These are phyloP conservation scores for Ogataea zsoltii DNA, from an alignment of 805 yeast genomes.

Conservation along the genomic window DNA sequence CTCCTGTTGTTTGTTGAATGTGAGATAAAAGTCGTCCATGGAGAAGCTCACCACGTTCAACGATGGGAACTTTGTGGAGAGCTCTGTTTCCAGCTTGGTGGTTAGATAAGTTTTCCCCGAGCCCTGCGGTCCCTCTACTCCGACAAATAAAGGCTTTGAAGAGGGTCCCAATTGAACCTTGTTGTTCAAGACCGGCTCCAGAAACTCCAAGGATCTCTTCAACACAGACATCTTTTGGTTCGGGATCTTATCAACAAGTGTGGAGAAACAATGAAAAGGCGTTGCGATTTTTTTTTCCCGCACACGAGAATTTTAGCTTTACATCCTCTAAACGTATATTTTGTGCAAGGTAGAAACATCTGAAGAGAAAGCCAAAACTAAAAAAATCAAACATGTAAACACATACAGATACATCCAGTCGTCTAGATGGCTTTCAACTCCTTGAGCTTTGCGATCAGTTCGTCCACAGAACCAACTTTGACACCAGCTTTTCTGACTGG, in stretches of 20 bases:
- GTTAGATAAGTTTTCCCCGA: constrained; percentile 71
- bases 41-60: constrained; percentile 54
- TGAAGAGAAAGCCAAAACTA: too few relatives aligned
- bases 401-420: background rate
- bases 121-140: constrained; percentile 76
- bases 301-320: background rate
- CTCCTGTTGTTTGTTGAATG: constrained; percentile 56
- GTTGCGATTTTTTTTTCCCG: background rate
- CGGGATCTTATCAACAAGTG: background rate
- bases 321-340: constrained; percentile 2
- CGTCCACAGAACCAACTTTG: constrained; percentile 80
- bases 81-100: constrained; percentile 35
- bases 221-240: constrained; percentile 19
- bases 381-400: background rate
- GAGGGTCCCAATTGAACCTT: constrained; percentile 19
- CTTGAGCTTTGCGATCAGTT: constrained; percentile 74
- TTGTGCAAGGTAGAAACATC: background rate
- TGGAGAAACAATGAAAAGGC: background rate
- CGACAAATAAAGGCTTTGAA: constrained; percentile 43
- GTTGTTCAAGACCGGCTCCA: constrained; percentile 30
- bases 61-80: constrained; percentile 38
- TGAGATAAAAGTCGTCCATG: constrained; percentile 83
- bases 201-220: constrained; percentile 25
- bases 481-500: constrained; percentile 79
- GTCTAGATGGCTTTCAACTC: constrained; percentile 65